phyloP scores from a whole-genome alignment of 2,329 filamentous ascomycete species.

The Tolypocladium paradoxum region DNA sequence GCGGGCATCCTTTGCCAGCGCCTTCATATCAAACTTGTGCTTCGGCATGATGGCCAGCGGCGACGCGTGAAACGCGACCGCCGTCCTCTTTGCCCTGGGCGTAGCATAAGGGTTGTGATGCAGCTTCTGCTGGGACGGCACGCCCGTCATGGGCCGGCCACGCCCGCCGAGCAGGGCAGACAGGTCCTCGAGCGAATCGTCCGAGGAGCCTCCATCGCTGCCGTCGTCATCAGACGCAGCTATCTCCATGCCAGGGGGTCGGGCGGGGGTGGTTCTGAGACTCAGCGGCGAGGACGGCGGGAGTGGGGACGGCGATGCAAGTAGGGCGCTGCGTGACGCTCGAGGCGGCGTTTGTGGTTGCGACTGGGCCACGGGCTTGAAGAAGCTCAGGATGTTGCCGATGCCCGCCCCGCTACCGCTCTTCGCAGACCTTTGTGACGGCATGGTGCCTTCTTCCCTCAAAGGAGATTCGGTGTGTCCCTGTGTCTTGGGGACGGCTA shows the following conservation, averaged over 20 bases:
- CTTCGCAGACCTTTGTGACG: slow-evolving; percentile 14
- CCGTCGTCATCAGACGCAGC: slow-evolving; percentile 64
- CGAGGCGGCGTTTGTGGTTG: slow-evolving; percentile 4
- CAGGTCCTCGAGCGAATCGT: slow-evolving; percentile 47
- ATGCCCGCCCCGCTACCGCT: slow-evolving; percentile 1
- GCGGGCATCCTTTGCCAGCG: slow-evolving; percentile 47
- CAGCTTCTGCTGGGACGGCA: slow-evolving; percentile 1
- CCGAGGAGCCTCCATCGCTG: slow-evolving; percentile 40
- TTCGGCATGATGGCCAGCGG: slow-evolving; percentile 40
- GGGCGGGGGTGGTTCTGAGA: slow-evolving; percentile 15
- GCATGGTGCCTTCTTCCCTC: slow-evolving; percentile 1
- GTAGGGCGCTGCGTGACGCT: slow-evolving; percentile 5
- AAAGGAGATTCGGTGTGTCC: not conserved
- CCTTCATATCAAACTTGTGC: slow-evolving; percentile 54
- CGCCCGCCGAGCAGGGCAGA: slow-evolving; percentile 20
- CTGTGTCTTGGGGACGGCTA: not conserved
- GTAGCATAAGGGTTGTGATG: slow-evolving; percentile 22
- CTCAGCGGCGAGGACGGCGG: slow-evolving; percentile 14
- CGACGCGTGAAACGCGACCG: slow-evolving; percentile 28
- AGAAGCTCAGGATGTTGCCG: slow-evolving; percentile 27
- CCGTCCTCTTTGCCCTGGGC: slow-evolving; percentile 37
- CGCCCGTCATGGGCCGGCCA: slow-evolving; percentile 7
- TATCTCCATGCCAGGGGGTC: slow-evolving; percentile 33
- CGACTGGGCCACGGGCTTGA: slow-evolving; percentile 18
- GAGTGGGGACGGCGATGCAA: slow-evolving; percentile 12